Evolutionary conservation across 768 basidiomycete genomes (phyloP).

Genomic region (Termitomyces sp.): DNA sequence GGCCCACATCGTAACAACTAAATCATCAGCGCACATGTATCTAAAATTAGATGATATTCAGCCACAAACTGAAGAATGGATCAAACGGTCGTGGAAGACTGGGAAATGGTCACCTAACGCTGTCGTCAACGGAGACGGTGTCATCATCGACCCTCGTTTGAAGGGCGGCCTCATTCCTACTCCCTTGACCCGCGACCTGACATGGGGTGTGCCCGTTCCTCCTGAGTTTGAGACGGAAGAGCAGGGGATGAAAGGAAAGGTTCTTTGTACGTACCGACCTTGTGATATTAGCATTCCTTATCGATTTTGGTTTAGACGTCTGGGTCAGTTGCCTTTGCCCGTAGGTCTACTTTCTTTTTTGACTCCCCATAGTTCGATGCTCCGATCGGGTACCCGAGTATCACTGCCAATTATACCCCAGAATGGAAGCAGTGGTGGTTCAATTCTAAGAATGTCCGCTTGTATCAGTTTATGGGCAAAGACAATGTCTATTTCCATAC

Average conservation of each 20-base stretch:
- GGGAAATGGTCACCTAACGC: constrained; percentile 94
- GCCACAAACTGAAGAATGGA: constrained; percentile 81
- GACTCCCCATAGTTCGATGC: constrained; percentile 78
- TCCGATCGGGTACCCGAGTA: constrained; percentile 94
- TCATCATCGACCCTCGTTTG: constrained; percentile 85
- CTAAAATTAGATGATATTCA: constrained; percentile 82
- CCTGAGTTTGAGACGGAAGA: constrained; percentile 45
- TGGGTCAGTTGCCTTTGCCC: constrained; percentile 59
- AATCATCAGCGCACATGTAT: constrained; percentile 88
- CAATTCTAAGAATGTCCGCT: constrained; percentile 78
- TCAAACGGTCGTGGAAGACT: constrained; percentile 67
- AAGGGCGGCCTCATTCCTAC: constrained; percentile 83
- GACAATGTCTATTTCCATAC: constrained; percentile 99
- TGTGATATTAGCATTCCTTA: background rate
- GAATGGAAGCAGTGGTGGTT: constrained; percentile 99
- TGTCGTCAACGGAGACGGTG: constrained; percentile 84
- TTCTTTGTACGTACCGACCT: constrained; percentile 71
- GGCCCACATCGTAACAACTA: constrained; percentile 70
- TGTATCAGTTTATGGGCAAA: constrained; percentile 99
- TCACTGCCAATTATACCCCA: constrained; percentile 90
- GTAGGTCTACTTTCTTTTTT: constrained; percentile 1
- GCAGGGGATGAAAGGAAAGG: constrained; percentile 89
- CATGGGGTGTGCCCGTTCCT: constrained; percentile 96
- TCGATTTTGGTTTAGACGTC: constrained; percentile 54
- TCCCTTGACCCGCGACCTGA: constrained; percentile 89